Conservation (phyloP, 2,329 filamentous ascomycete species). For the Arthrobotrys iridis region DNA sequence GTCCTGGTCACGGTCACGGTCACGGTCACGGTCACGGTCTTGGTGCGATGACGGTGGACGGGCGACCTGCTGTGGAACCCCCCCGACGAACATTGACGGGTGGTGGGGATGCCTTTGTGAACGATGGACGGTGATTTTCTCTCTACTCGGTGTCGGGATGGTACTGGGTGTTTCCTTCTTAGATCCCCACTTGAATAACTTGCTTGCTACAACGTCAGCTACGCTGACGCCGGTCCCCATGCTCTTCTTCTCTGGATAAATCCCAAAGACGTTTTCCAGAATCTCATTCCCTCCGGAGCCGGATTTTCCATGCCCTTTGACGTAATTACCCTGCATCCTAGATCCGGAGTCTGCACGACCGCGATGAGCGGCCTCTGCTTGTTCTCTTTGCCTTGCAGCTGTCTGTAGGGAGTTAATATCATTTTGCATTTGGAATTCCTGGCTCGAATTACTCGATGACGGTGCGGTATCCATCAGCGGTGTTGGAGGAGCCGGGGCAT, state of each 20-base stretch:
- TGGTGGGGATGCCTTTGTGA: slow-evolving; percentile 24
- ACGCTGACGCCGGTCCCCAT: slow-evolving; percentile 52
- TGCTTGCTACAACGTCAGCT: slow-evolving; percentile 49
- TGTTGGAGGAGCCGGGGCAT: neutral
- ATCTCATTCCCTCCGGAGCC: slow-evolving; percentile 36
- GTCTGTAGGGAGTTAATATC: slow-evolving; percentile 36
- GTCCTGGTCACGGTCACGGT: slow-evolving; percentile 8
- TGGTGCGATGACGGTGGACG: slow-evolving; percentile 30
- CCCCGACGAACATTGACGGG: slow-evolving; percentile 38
- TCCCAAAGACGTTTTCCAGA: slow-evolving; percentile 51
- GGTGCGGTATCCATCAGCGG: slow-evolving; percentile 28
- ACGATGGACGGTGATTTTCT: slow-evolving; percentile 9
- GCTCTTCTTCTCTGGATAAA: slow-evolving; percentile 53
- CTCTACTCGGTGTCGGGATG: slow-evolving; percentile 43
- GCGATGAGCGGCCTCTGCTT: slow-evolving; percentile 28
- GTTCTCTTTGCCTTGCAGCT: slow-evolving; percentile 36
- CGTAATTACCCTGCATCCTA: slow-evolving; percentile 32
- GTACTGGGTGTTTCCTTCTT: slow-evolving; percentile 50
- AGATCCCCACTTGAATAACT: slow-evolving; percentile 53
- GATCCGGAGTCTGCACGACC: slow-evolving; percentile 47
- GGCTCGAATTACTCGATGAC: slow-evolving; percentile 46
- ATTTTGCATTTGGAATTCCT: slow-evolving; percentile 35
- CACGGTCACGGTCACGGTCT: slow-evolving; percentile 1
- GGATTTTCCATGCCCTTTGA: slow-evolving; percentile 35
- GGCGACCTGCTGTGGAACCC: slow-evolving; percentile 13